Evolutionary conservation across 805 yeast genomes (phyloP).

Genomic region (Suhomyces vadensis): DNA sequence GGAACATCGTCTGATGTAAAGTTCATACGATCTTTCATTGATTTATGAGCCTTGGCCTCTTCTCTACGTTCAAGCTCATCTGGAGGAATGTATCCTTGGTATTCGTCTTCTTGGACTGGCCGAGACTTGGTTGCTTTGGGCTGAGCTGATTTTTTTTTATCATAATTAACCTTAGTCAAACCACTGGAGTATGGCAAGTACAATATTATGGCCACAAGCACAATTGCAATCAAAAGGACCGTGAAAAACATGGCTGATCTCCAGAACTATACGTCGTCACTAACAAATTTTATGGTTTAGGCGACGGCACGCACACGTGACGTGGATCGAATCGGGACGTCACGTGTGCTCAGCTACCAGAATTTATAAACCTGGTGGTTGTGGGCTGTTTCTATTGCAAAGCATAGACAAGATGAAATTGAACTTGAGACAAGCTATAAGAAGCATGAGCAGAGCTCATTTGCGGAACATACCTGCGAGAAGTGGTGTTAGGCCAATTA

Average conservation of each 20-base stretch:
- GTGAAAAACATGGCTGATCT: slow-evolving; percentile 33
- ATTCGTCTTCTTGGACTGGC: slow-evolving; percentile 10
- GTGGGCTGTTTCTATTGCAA: neutral
- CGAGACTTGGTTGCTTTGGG: neutral
- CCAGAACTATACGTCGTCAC: neutral
- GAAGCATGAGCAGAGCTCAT: neutral
- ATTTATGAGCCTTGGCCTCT: neutral
- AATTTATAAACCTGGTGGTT: neutral
- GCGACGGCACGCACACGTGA: neutral
- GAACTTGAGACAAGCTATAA: neutral
- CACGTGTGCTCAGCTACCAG: neutral
- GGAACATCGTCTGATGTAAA: slow-evolving; percentile 42
- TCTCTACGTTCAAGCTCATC: slow-evolving; percentile 26
- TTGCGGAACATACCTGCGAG: neutral
- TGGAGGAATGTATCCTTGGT: slow-evolving; percentile 42
- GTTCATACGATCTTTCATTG: slow-evolving; percentile 30
- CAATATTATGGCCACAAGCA: slow-evolving; percentile 41
- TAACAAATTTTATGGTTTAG: neutral
- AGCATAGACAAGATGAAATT: neutral
- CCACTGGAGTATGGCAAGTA: slow-evolving; percentile 54
- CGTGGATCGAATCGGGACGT: neutral
- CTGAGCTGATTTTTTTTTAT: slow-evolving; percentile 11
- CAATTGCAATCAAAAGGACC: slow-evolving; percentile 40
- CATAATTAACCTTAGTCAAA: slow-evolving; percentile 41
- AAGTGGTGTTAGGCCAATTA: neutral